A percentile compares a stretch with the other conserved stretches of the same genome.
These are phyloP conservation scores for Kalmusia sp. DNA, from an alignment of 2,329 filamentous ascomycete species.

Conservation along the genomic window DNA sequence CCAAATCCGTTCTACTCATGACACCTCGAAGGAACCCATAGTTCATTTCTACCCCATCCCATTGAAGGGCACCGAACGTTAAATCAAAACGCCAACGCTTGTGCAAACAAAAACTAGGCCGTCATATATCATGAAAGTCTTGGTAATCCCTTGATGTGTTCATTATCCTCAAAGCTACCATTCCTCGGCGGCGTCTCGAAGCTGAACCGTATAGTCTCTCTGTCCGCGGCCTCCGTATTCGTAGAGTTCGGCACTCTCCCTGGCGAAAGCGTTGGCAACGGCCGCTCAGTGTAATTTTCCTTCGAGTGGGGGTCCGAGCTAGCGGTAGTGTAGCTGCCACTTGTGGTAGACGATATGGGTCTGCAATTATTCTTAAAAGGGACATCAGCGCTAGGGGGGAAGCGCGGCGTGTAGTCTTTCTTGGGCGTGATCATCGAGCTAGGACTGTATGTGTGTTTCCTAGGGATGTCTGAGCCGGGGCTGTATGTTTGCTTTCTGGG, in stretches of 20 bases:
- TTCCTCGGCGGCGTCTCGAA: slow-evolving; percentile 28
- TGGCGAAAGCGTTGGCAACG: not conserved
- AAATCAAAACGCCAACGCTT: slow-evolving; percentile 6
- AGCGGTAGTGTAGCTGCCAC: not conserved
- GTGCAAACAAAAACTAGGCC: not conserved
- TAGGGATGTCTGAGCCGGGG: slow-evolving; percentile 7
- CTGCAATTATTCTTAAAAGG: not conserved
- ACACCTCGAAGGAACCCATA: no score
- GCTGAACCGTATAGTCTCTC: slow-evolving; percentile 28
- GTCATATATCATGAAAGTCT: not conserved
- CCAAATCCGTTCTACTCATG: no score
- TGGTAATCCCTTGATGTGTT: not conserved
- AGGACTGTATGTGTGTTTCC: slow-evolving; percentile 11
- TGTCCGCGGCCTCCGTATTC: slow-evolving; percentile 21
- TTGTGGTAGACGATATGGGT: not conserved
- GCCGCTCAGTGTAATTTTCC: not conserved
- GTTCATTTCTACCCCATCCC: no score
- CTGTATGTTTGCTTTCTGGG: slow-evolving; percentile 8
- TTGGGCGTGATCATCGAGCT: not conserved
- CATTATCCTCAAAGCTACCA: not conserved
- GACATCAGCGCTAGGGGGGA: not conserved
- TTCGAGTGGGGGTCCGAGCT: slow-evolving; percentile 9
- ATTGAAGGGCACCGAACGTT: not conserved
- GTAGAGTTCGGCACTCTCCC: slow-evolving; percentile 8
- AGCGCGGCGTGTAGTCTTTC: not conserved